Base-by-base conservation (phyloP, 2,329 filamentous ascomycete species). In the Endocalyx cinctus region DNA sequence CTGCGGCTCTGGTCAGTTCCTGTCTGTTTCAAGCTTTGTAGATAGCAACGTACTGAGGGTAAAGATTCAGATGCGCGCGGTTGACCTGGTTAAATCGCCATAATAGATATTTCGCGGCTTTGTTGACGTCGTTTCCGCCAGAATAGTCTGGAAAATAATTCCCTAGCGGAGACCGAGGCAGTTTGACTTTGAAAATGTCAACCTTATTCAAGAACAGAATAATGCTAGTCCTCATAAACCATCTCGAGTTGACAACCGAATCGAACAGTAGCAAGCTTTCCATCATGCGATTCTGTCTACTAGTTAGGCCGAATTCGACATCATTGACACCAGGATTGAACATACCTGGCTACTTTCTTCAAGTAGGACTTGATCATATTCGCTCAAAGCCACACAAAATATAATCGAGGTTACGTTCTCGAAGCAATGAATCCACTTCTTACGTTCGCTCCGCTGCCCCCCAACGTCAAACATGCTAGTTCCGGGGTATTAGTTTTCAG, bases 401-500 rank as follows among this genome's bases (percentile, higher is more conserved):
- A 98, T 98, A 62, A 98, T 98, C 4, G 92, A 97, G 27, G 92
- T 98, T 52, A 98, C 92, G 52, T 97, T 97, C 63, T 98, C 92
- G 62, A 98, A 98, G 68, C 92, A 98, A 66, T 98, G 92, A 57
- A 98, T 98, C 92, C 92, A 98, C 69, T 98, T 98, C 72, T 98
- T 98, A 43, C 92, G 79, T 65, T 98, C 92, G 61, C 90, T 97
- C 57, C 92, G 74, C 64, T 98, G 92, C 16, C 92, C 92, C 43
- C 92, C 92, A 5, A 98, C 92, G 60, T 98, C 92, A 58, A 98
- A 98, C 92, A 98, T 98, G 68, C 90, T 97, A n/a, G n/a, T n/a
- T n/a, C n/a, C n/a, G n/a, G 56, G 16, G 16, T 8, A 16, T 12
- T 18, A 18, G 20, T 26, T 20, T 16, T 27, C 11, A 6, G 8